These are phyloP conservation scores for Diplotaxis tenuifolia DNA, from an alignment of 345 rosid genomes.

Conservation along the genomic window DNA sequence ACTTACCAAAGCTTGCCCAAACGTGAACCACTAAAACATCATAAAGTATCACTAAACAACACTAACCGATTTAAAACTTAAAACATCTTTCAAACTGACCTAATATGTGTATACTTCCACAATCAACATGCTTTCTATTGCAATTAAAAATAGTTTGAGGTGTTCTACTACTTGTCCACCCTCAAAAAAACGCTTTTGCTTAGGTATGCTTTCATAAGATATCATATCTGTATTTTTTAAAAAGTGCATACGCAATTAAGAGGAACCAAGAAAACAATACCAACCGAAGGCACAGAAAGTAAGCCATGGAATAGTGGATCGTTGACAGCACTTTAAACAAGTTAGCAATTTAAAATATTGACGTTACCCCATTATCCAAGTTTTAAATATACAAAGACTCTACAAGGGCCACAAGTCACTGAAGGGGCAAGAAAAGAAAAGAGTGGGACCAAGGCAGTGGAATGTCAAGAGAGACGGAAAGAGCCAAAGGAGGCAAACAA, in stretches of 20 bases:
- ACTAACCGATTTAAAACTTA: conserved; percentile 3
- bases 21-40: conserved; percentile 24
- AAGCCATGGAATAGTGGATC: conserved; percentile 33
- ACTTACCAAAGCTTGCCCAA: conserved; percentile 7
- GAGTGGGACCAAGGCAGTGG: conserved; percentile 37
- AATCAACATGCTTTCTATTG: conserved; percentile 22
- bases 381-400: neutral
- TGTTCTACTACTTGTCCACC: conserved; percentile 19
- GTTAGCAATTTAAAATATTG: conserved; percentile 16
- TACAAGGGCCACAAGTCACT: conserved; percentile 20
- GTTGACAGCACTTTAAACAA: conserved; percentile 32
- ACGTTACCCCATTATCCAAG: conserved; percentile 27
- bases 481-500: conserved; percentile 35
- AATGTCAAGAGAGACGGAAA: conserved; percentile 34
- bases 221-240: conserved; percentile 11
- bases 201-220: conserved; percentile 25
- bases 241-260: conserved; percentile 22
- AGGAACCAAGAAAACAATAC: conserved; percentile 37
- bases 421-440: conserved; percentile 30
- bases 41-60: conserved; percentile 11
- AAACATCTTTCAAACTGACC: conserved; percentile 1
- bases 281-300: conserved; percentile 11
- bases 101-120: conserved; percentile 16
- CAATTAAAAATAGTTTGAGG: conserved; percentile 3
- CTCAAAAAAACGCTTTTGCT: conserved; percentile 28